A percentile compares a stretch with the other conserved stretches of the same genome.
Conservation (phyloP, 768 basidiomycete genomes). For the Steccherinum ochraceum region DNA sequence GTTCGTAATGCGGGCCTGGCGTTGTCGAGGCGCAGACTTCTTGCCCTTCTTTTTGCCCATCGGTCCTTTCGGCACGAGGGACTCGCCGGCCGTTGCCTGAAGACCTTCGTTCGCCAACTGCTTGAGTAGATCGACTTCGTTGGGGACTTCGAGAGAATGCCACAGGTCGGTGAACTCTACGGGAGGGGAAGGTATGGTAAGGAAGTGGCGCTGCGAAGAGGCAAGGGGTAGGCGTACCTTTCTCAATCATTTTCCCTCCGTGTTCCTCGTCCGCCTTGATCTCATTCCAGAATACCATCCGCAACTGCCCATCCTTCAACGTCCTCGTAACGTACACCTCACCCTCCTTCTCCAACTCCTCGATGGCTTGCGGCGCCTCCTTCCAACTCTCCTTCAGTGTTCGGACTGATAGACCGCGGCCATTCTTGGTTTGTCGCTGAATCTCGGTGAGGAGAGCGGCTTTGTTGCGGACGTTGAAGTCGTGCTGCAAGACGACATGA, state of each 20-base stretch:
- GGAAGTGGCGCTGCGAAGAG: no score
- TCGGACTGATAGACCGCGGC: slow-evolving; percentile 80
- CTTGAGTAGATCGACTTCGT: slow-evolving; percentile 75
- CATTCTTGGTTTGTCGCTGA: slow-evolving; percentile 76
- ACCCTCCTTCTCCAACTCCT: slow-evolving; percentile 86
- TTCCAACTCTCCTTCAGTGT: slow-evolving; percentile 89
- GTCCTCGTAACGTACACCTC: slow-evolving; percentile 86
- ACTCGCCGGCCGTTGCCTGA: slow-evolving; percentile 68
- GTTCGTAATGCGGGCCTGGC: slow-evolving; percentile 82
- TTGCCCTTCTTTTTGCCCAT: slow-evolving; percentile 78
- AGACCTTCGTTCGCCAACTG: slow-evolving; percentile 79
- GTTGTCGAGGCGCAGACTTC: slow-evolving; percentile 63
- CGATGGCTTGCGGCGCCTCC: slow-evolving; percentile 75
- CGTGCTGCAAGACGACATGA: slow-evolving; percentile 50
- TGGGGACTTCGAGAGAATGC: slow-evolving; percentile 80
- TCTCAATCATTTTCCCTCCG: slow-evolving; percentile 69
- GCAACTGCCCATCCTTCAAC: slow-evolving; percentile 72
- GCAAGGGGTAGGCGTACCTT: slow-evolving; percentile 61
- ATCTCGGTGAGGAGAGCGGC: slow-evolving; percentile 80
- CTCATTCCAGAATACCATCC: slow-evolving; percentile 90
- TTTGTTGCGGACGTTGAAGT: slow-evolving; percentile 82
- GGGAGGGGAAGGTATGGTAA: neutral
- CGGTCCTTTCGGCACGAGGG: slow-evolving; percentile 45
- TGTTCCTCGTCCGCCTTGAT: slow-evolving; percentile 69
- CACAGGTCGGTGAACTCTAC: slow-evolving; percentile 85